Percentiles rank a stretch among this genome's conserved stretches.
phyloP scores from a whole-genome alignment of 768 basidiomycete genomes.

The Leucosporidium scottii region DNA sequence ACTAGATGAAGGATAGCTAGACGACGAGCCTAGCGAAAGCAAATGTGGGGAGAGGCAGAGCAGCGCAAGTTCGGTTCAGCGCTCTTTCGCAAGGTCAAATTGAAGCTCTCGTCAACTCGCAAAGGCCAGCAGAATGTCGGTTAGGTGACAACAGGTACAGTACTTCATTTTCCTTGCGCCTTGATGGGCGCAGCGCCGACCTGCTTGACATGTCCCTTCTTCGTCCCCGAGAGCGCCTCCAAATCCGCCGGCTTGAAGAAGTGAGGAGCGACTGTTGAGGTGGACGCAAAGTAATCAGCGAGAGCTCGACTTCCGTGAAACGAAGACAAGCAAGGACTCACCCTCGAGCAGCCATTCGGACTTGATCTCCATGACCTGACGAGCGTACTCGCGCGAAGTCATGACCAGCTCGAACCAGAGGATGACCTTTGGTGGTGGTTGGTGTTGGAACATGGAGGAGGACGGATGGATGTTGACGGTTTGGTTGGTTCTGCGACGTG shows the following conservation, averaged over 20 bases:
- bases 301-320: background rate
- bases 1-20: no score
- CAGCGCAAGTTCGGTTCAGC: no score
- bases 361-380: conserved; percentile 98
- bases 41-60: no score
- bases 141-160: no score
- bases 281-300: background rate
- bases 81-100: no score
- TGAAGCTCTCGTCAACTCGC: no score
- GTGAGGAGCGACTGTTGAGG: conserved; percentile 79
- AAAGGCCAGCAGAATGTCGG: no score
- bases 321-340: conserved; percentile 41
- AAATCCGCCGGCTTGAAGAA: conserved; percentile 67
- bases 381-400: conserved; percentile 95
- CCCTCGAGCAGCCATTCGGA: conserved; percentile 88
- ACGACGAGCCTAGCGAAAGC: no score
- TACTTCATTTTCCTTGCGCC: no score
- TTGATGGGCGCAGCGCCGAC: background rate
- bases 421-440: conserved; percentile 83
- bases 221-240: conserved; percentile 33
- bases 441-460: conserved; percentile 87
- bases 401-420: conserved; percentile 96
- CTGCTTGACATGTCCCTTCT: conserved; percentile 31
- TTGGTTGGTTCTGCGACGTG: conserved; percentile 51
- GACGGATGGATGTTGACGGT: conserved; percentile 96